Base-by-base conservation (phyloP, 148 eudicot genomes). In the Beta vulgaris region DNA sequence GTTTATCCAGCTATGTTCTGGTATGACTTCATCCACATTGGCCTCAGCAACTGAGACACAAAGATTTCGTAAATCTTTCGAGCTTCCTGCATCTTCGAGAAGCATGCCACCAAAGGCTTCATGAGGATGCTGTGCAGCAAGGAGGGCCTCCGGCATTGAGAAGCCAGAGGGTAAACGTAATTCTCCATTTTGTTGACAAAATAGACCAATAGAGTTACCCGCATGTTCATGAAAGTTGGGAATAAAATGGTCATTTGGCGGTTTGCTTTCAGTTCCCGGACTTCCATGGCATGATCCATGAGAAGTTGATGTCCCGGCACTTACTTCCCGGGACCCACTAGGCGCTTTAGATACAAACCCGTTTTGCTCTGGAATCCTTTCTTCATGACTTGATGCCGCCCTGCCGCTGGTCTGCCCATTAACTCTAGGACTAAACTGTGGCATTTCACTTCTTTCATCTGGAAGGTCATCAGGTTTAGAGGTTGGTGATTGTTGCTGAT, bases 231-330 rank as follows among this genome's bases (percentile, higher is more conserved):
- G 73, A 23, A 81, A 51, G 57, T 73, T 75, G 39, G 83, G 78
- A 75, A 73, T 77, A 40, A 53, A 79, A 0, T 32, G 83, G 44
- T 85, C 87, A 31, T 80, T 82, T 51, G 76, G 86, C 13, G 81
- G 84, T 40, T 83, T 87, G 68, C 79, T 83, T 80, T 88, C 90
- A 69, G 72, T 77, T 68, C 80, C 83, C 5, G 82, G 83, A 68
- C 90, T 87, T 64, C 88, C 88, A 43, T 87, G 96, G 78, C 87
- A 85, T 35, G 98, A 91, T 66, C 89, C 91, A 67, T 88, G 90
- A 53, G 98, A 93, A 61, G 89, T 87, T n/a, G 93, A 89, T 39
- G 88, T 84, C 35, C 97, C 94, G 3, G 84, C 75, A 80, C 98
- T 93, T 75, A 84, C 90, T 80, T 86, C 96, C 73, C 77, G 77